Evolutionary conservation across 2,329 filamentous ascomycete genomes (phyloP), one percentile per base, ranked within the genome.

Genomic region (Parafenestella ontariensis): DNA sequence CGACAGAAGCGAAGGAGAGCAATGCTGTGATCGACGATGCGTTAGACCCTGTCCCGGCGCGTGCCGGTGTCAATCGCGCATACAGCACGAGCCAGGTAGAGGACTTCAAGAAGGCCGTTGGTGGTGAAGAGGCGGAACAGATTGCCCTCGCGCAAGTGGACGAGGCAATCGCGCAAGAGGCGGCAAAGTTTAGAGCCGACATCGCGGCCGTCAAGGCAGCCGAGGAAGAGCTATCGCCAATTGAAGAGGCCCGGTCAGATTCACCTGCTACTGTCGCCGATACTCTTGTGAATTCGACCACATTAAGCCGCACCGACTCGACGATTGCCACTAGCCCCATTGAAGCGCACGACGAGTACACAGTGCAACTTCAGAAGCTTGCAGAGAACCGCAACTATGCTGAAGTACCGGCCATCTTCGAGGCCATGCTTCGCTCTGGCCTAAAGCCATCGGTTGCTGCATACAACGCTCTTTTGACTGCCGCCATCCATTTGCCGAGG

Each of bases 381-480:
- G 88, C 89, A 5, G 82, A 88, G 49, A 81, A 85, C 64, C 84
- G 87, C 50, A 88, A 90, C 56, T 96, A 92, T 85, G 87, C 86
- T 13, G 92, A 97, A 73, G 95, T 99, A 41, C 94, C 94, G 0
- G 87, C 88, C 34, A 87, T 95, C 3, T 99, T 99, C 73, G 91
- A 97, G 82, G 86, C 88, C 24, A 91, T 98, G 87, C 84, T 98
- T 59, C 87, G 88, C 42, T 89, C 90, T 60, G 90, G 91, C 42
- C 84, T 96, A 57, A 87, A 87, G 69, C 95, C 95, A 31, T 90
- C 89, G 6, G 87, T 91, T 43, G 83, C 87, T 42, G 90, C 94
- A n/a, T 99, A 99, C 82, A 97, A 97, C 73, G 90, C 92, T 45
- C 83, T 99, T 40, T 81, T 99, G 39, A 83, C 88, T 66, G 91